Base-by-base conservation (phyloP, 495 filamentous ascomycete genomes). In the Aspergillus homomorphus region DNA sequence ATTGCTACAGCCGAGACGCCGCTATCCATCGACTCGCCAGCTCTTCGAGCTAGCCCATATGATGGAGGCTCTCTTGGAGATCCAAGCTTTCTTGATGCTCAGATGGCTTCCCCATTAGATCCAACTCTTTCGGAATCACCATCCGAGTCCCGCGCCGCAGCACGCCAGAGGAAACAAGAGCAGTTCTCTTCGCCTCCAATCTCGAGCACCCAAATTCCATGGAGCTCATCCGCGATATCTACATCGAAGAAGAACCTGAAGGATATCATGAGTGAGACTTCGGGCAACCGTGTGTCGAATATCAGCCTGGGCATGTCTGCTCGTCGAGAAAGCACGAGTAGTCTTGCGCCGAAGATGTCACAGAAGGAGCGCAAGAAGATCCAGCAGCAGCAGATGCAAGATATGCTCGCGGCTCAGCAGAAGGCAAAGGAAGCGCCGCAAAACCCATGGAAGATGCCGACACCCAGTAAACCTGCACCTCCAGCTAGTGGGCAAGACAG, bases 291-390 rank as follows among this genome's bases (percentile, higher is more conserved):
- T 22, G 83, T 84, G 6, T 96, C 91, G 0, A 86, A 84, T 33
- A 75, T 96, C 2, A 88, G 91, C 0, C 74, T 87, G n/a, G 90
- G 79, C 0, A 79, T 96, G 51, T 81, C 83, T 7, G 58, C 44
- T 22, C 60, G 84, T 69, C 67, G 67, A 55, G 69, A 76, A 51
- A 66, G 58, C 62, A 71, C 66, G 52, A 63, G 63, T 56, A 67
- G 62, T 38, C 67, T 71, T 43, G 54, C 75, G 57, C 46, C 74
- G 68, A 69, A 96, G 85, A 61, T 95, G 44, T 94, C 91, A 1
- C 94, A 98, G 62, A 93, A 91, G 66, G 93, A 96, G 66, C 85
- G 91, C 12, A 96, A 96, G 74, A 90, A 83, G 66, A 82, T 89
- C 49, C 84, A 90, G 61, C 86, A 90, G 60, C 83, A 87, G 64